phyloP scores from a whole-genome alignment of 331 rosid species.

The Saraca asoca region DNA sequence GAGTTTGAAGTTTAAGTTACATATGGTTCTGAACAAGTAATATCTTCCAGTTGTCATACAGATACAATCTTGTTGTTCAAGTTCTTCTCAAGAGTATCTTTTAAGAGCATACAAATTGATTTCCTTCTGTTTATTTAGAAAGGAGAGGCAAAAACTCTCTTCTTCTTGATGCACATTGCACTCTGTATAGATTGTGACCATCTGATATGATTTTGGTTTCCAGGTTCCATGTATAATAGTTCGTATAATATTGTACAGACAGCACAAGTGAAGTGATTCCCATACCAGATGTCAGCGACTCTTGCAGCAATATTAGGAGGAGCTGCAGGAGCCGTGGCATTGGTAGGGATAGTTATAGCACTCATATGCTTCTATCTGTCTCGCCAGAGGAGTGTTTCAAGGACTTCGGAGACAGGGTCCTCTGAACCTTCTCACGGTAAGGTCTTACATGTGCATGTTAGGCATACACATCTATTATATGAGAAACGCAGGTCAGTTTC shows the following conservation, averaged over 20 bases:
- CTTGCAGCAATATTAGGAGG: conserved; percentile 93
- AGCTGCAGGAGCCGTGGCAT: conserved; percentile 96
- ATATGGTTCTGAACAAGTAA: conserved; percentile 11
- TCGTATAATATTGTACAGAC: conserved; percentile 40
- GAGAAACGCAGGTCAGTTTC: conserved; percentile 1
- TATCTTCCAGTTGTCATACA: not conserved
- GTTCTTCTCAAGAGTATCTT: conserved; percentile 3
- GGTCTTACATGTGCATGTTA: conserved; percentile 21
- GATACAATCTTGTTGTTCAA: not conserved
- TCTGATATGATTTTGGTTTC: conserved; percentile 38
- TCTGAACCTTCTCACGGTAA: conserved; percentile 95
- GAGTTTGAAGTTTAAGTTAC: conserved; percentile 20
- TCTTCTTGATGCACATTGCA: conserved; percentile 12
- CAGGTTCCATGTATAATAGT: conserved; percentile 66
- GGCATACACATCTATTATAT: not conserved
- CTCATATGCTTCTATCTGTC: conserved; percentile 60
- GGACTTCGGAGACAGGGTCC: conserved; percentile 91
- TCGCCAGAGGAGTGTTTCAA: conserved; percentile 52
- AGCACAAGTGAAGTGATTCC: conserved; percentile 64
- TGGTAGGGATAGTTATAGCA: conserved; percentile 68
- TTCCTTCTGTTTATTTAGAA: not conserved
- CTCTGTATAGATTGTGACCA: conserved; percentile 45
- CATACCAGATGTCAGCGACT: conserved; percentile 81
- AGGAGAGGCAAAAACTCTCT: not conserved
- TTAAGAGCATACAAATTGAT: not conserved